A percentile compares a stretch with the other conserved stretches of the same genome.
These are phyloP conservation scores for Barnettozyma siamensis DNA, from an alignment of 805 yeast genomes.

Conservation along the genomic window DNA sequence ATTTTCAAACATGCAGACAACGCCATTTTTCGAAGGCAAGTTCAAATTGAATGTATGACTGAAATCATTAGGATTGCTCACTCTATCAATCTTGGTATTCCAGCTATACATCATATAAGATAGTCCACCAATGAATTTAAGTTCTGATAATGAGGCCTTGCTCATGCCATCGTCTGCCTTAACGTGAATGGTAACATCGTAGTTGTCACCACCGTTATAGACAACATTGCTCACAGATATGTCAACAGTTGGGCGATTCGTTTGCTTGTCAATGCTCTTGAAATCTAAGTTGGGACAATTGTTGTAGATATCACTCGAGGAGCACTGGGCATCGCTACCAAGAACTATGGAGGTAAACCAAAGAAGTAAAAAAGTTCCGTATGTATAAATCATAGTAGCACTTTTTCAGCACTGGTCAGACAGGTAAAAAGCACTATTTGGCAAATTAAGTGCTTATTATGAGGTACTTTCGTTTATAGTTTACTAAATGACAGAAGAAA, in stretches of 20 bases:
- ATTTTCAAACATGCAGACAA: constrained; percentile 6
- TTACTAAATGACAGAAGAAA: no score
- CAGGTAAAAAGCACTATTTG: no score
- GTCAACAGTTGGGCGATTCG: constrained; percentile 10
- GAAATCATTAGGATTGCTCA: constrained; percentile 11
- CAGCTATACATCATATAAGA: constrained; percentile 7
- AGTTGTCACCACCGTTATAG: constrained; percentile 5
- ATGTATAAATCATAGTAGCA: background rate
- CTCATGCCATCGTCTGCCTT: constrained; percentile 6
- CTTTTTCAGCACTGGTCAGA: background rate
- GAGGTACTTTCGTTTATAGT: no score
- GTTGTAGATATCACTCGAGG: background rate
- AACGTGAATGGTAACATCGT: constrained; percentile 10
- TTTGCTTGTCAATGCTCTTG: constrained; percentile 1
- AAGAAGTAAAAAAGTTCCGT: background rate
- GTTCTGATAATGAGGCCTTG: constrained; percentile 7
- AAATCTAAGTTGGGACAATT: constrained; percentile 8
- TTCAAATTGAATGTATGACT: constrained; percentile 6
- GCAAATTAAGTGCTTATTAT: no score
- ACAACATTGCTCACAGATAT: constrained; percentile 10
- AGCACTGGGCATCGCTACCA: background rate
- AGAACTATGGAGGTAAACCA: background rate
- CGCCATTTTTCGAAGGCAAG: constrained; percentile 1
- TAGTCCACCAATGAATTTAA: constrained; percentile 11
- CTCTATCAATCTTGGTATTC: constrained; percentile 5